A percentile compares a stretch with the other conserved stretches of the same genome.
phyloP scores from a whole-genome alignment of 192 early-diverging fungal species.

The Linnemannia elongata region DNA sequence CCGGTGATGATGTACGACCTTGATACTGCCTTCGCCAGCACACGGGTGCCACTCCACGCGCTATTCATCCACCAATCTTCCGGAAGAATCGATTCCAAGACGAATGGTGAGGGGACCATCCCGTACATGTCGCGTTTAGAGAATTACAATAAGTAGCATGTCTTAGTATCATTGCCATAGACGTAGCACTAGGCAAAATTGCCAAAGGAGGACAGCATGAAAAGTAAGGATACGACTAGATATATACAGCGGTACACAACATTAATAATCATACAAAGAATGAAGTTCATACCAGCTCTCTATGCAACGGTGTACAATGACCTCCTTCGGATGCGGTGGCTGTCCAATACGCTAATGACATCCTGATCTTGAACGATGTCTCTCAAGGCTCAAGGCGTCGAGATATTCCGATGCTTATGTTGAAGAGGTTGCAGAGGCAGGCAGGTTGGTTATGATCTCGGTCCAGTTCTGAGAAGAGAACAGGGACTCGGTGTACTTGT shows the following conservation, averaged over 20 bases:
- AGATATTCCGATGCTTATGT: conserved; percentile 7
- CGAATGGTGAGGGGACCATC: conserved; percentile 23
- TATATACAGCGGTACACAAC: conserved; percentile 1
- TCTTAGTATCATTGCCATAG: background rate
- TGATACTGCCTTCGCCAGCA: conserved; percentile 15
- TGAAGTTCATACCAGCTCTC: conserved; percentile 8
- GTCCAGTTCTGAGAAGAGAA: conserved; percentile 20
- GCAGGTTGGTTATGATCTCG: conserved; percentile 16
- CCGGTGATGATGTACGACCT: conserved; percentile 21
- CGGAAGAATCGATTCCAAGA: conserved; percentile 17
- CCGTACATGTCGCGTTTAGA: conserved; percentile 3
- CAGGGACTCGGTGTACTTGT: conserved; percentile 16
- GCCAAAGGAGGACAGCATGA: conserved; percentile 10
- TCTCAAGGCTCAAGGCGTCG: background rate
- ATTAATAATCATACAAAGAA: conserved; percentile 7
- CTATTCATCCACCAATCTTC: conserved; percentile 24
- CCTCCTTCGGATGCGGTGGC: conserved; percentile 8
- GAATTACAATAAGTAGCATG: background rate
- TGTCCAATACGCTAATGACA: background rate
- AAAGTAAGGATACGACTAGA: conserved; percentile 1
- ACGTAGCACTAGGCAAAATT: background rate
- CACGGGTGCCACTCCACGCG: conserved; percentile 17
- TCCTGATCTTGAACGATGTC: conserved; percentile 5
- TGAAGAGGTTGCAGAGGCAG: background rate
- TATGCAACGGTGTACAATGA: conserved; percentile 5